Percentiles rank a stretch among this genome's conserved stretches.
phyloP scores from a whole-genome alignment of 2,329 filamentous ascomycete species.

The Arthrobotrys entomopaga region DNA sequence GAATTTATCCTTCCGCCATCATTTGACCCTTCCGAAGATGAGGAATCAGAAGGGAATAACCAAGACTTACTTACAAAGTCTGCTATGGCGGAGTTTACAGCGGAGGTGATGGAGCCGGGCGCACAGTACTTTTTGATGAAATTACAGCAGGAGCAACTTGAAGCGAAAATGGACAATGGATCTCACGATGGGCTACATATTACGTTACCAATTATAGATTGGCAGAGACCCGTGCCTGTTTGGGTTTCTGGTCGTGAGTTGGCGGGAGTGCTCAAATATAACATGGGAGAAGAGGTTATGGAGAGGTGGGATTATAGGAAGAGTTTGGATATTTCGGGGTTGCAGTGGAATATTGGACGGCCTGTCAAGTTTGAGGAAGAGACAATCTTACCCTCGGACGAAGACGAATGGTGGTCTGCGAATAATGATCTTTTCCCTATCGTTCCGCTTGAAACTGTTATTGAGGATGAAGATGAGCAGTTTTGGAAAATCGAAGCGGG shows the following conservation, averaged over 20 bases:
- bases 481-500: constrained; percentile 1
- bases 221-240: constrained; percentile 28
- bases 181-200: constrained; percentile 20
- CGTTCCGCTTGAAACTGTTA: constrained; percentile 10
- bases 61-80: constrained; percentile 25
- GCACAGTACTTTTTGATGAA: constrained; percentile 41
- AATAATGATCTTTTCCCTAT: constrained; percentile 6
- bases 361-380: not conserved
- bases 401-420: constrained; percentile 7
- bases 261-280: not conserved
- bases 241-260: constrained; percentile 4
- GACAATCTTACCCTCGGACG: constrained; percentile 19
- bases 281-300: constrained; percentile 23
- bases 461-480: constrained; percentile 29
- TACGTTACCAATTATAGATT: constrained; percentile 29
- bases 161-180: constrained; percentile 11
- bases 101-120: constrained; percentile 41
- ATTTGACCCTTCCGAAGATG: constrained; percentile 36
- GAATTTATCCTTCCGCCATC: constrained; percentile 43
- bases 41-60: not conserved
- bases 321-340: constrained; percentile 48
- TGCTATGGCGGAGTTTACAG: constrained; percentile 30
- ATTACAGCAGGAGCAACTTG: constrained; percentile 48
- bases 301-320: constrained; percentile 45
- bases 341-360: constrained; percentile 39